These are phyloP conservation scores for Camillea tinctor DNA, from an alignment of 2,329 filamentous ascomycete species.

Conservation along the genomic window DNA sequence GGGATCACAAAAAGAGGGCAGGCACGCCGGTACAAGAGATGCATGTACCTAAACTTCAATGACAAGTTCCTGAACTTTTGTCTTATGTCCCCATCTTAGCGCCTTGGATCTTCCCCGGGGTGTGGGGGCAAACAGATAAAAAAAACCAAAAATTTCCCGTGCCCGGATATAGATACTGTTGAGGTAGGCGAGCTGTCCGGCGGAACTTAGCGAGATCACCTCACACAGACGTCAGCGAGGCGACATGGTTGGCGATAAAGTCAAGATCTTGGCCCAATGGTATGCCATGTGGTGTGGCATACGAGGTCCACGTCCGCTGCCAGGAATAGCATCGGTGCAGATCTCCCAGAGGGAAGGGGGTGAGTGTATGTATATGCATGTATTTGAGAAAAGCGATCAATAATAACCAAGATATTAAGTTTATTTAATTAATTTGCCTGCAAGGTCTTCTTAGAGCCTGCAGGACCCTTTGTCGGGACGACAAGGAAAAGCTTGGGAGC, in stretches of 20 bases:
- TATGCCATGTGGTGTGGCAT: not conserved
- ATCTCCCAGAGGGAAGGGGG: not conserved
- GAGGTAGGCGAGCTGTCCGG: not conserved
- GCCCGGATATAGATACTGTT: not conserved
- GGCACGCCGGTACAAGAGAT: not conserved
- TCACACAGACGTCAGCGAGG: not conserved
- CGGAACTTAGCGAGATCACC: not conserved
- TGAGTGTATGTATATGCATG: not conserved
- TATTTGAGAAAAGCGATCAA: not conserved
- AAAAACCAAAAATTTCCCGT: not conserved
- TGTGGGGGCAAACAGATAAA: not conserved
- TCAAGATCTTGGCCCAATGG: not conserved
- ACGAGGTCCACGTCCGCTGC: not conserved
- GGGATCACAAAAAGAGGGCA: not conserved
- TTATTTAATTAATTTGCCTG: not conserved
- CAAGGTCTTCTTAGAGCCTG: not conserved
- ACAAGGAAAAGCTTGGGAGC: not conserved
- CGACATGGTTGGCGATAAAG: not conserved
- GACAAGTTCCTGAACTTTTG: not conserved
- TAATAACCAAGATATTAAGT: not conserved
- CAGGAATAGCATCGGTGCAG: not conserved
- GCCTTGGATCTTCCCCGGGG: not conserved
- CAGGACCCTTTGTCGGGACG: not conserved
- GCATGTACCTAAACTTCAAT: not conserved
- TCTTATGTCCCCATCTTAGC: not conserved